Conservation (phyloP, 306 rosid species). For the Hippophae tibetana region DNA sequence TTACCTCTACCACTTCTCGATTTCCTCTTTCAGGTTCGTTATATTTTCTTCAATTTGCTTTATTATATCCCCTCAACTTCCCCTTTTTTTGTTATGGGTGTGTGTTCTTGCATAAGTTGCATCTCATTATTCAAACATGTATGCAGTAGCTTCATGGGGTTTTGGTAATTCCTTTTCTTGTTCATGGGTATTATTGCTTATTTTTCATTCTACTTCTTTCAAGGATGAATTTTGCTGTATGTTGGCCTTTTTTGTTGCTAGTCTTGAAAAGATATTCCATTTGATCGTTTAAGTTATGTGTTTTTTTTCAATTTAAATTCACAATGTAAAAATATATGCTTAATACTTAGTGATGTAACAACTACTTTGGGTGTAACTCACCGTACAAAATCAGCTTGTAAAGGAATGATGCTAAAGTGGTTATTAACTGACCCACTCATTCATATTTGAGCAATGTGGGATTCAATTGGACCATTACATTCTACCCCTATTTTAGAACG, state of each 20-base stretch:
- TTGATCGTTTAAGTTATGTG: no score
- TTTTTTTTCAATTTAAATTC: no score
- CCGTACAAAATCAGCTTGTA: no score
- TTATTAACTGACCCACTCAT: no score
- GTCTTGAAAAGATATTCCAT: no score
- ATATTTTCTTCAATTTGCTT: not conserved
- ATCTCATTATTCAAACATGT: not conserved
- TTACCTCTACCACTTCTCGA: conserved; percentile 21
- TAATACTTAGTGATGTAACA: no score
- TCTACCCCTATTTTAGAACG: no score
- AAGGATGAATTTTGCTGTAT: not conserved
- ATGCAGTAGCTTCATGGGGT: not conserved
- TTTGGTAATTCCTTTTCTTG: not conserved
- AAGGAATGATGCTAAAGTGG: no score
- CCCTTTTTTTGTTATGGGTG: not conserved
- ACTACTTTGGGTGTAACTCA: no score
- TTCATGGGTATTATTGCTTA: not conserved
- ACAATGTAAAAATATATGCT: no score
- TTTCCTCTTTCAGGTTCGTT: conserved; percentile 27
- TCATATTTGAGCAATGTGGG: no score
- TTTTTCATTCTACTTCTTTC: not conserved
- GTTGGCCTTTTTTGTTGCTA: not conserved
- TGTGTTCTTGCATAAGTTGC: not conserved
- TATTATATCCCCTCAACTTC: not conserved
- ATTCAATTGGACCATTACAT: no score